Conservation (phyloP, 305 asterid species). For the Solanum aculeatissimum region DNA sequence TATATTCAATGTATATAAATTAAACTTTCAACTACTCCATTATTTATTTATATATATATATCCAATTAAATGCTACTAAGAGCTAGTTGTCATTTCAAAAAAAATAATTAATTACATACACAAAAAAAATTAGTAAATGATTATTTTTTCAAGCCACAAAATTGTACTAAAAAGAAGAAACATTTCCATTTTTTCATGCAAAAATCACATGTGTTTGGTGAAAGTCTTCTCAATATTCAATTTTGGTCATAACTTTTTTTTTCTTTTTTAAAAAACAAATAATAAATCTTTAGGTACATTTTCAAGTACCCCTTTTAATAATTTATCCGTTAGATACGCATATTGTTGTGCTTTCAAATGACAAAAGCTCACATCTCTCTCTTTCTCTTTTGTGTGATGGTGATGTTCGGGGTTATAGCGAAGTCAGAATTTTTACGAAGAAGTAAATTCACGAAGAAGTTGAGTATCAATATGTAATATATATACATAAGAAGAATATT, state of each 20-base stretch:
- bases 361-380: background rate
- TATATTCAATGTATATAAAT: background rate
- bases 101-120: background rate
- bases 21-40: background rate
- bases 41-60: background rate
- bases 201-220: background rate
- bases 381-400: background rate
- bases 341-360: background rate
- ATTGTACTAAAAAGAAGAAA: background rate
- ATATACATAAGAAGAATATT: no score
- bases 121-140: background rate
- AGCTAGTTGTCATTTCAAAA: background rate
- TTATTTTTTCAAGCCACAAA: background rate
- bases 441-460: no score
- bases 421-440: no score
- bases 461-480: no score
- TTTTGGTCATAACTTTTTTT: background rate
- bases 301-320: background rate
- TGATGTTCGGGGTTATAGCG: background rate
- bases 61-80: background rate
- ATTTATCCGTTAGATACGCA: background rate
- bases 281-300: background rate
- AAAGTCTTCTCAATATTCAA: background rate
- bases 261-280: no score
- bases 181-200: background rate